Evolutionary conservation across 192 early-diverging fungal genomes (phyloP).

Genomic region (Cladochytrium replicatum): DNA sequence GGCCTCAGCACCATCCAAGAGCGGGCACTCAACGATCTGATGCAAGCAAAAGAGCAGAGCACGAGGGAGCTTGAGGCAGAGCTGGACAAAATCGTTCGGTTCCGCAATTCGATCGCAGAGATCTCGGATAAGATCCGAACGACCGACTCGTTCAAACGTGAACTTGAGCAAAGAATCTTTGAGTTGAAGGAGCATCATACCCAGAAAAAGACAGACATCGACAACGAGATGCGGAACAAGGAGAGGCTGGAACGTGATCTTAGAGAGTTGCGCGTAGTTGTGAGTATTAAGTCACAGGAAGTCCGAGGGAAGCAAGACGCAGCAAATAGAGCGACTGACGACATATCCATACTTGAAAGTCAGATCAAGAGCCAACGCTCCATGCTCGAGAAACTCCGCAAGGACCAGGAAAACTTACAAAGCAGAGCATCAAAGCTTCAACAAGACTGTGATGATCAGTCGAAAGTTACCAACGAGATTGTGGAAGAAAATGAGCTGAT

Average conservation of each 20-base stretch:
- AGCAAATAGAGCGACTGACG: constrained; percentile 49
- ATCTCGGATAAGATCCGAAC: constrained; percentile 39
- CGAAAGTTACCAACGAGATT: constrained; percentile 31
- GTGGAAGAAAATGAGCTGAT: constrained; percentile 35
- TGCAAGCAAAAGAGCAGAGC: constrained; percentile 41
- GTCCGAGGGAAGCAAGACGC: constrained; percentile 45
- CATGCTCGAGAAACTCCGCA: constrained; percentile 44
- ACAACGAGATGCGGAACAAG: constrained; percentile 44
- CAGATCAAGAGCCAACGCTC: constrained; percentile 43
- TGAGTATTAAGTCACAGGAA: constrained; percentile 51
- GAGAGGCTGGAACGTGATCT: constrained; percentile 49
- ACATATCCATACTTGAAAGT: constrained; percentile 39
- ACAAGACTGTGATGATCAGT: constrained; percentile 48
- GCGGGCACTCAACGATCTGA: constrained; percentile 41
- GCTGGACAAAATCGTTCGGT: constrained; percentile 42
- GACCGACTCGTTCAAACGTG: constrained; percentile 37
- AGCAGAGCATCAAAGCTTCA: constrained; percentile 41
- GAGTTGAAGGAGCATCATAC: constrained; percentile 45
- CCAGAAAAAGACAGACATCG: constrained; percentile 47
- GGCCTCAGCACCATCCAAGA: constrained; percentile 46
- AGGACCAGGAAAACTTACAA: constrained; percentile 40
- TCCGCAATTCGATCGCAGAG: constrained; percentile 35
- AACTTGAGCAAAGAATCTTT: constrained; percentile 46
- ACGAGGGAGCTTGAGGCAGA: constrained; percentile 46
- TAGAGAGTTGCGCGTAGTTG: constrained; percentile 43